These are phyloP conservation scores for Leccinum olivaceopallidum DNA, from an alignment of 768 basidiomycete species.

Conservation along the genomic window DNA sequence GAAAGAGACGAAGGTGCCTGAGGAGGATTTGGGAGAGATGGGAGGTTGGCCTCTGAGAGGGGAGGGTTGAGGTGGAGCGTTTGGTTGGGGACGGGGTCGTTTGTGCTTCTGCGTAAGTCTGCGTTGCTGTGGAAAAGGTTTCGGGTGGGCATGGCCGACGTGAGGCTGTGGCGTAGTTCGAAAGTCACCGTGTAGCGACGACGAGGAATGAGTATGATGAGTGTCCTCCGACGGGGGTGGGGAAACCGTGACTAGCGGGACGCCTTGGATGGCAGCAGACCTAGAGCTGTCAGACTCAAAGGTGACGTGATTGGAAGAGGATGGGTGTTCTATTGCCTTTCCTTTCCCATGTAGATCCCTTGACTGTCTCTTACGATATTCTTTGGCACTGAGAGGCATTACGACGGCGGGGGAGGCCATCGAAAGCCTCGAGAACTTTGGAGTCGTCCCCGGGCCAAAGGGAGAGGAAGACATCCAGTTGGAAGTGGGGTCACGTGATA, in stretches of 20 bases:
- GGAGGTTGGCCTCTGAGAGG: slow-evolving; percentile 11
- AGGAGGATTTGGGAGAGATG: slow-evolving; percentile 31
- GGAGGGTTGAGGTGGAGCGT: slow-evolving; percentile 18
- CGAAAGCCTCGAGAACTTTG: slow-evolving; percentile 33
- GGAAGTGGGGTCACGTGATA: slow-evolving; percentile 27
- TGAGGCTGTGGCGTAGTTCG: slow-evolving; percentile 10
- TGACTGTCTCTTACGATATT: slow-evolving; percentile 28
- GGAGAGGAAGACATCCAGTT: slow-evolving; percentile 32
- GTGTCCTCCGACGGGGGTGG: slow-evolving; percentile 11
- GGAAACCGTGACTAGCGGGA: slow-evolving; percentile 19
- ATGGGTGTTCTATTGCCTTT: slow-evolving; percentile 7
- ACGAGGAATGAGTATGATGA: not conserved
- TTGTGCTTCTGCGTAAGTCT: slow-evolving; percentile 12
- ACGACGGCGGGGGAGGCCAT: slow-evolving; percentile 30
- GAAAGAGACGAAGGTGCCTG: slow-evolving; percentile 28
- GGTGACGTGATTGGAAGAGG: slow-evolving; percentile 9
- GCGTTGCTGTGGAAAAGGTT: slow-evolving; percentile 6
- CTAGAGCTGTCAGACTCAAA: slow-evolving; percentile 13
- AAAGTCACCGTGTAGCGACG: not conserved
- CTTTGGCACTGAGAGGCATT: slow-evolving; percentile 32
- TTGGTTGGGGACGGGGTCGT: slow-evolving; percentile 20
- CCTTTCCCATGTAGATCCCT: slow-evolving; percentile 6
- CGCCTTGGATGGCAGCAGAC: not conserved
- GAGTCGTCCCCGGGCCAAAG: slow-evolving; percentile 30
- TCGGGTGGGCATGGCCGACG: not conserved